Evolutionary conservation across 2,329 filamentous ascomycete genomes (phyloP), one percentile per base, ranked within the genome.

Genomic region (Alternaria conjuncta): DNA sequence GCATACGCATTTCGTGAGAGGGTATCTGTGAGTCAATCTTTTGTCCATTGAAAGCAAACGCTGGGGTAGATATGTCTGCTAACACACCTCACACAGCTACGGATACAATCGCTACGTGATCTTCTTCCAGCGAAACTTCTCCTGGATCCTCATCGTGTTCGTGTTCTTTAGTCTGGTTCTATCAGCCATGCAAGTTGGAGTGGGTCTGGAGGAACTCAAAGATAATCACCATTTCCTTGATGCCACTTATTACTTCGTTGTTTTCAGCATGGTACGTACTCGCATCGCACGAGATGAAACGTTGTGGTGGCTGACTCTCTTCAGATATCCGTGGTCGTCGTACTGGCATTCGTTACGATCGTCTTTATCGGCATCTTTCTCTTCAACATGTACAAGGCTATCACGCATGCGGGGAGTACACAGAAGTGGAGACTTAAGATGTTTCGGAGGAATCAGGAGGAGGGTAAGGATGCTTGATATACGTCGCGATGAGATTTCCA

Each of bases 61-160:
- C 21, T 28, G 2, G 12, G 32, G 13, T 20, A 15, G 23, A 5
- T 6, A 1, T 6, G 5, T 28, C 13, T 25, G 21, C 36, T 55
- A 44, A 55, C 21, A 30, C 11, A 4, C 3, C 3, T 23, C 13
- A 4, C 1, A 53, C 5, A 63, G 60, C n/a, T 81, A 80, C 54
- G 76, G 76, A 3, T 80, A 81, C 64, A 80, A 80, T 43, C 76
- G 78, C 61, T 81, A 81, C 56, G 76, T 74, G 5, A 73, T 78
- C 23, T 81, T 80, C 66, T 80, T 81, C 64, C 73, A 80, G 64
- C 75, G 78, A 15, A 80, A 79, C 45, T 78, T 80, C 55, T 66
- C 67, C 20, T 80, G 77, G 77, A 75, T 80, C 4, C 67, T 80
- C 9, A 68, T 78, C 30, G 72, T 79, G 6, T 80, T 79, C 45